These are phyloP conservation scores for Rhododendron griersonianum DNA, from an alignment of 148 eudicot species.

Conservation along the genomic window DNA sequence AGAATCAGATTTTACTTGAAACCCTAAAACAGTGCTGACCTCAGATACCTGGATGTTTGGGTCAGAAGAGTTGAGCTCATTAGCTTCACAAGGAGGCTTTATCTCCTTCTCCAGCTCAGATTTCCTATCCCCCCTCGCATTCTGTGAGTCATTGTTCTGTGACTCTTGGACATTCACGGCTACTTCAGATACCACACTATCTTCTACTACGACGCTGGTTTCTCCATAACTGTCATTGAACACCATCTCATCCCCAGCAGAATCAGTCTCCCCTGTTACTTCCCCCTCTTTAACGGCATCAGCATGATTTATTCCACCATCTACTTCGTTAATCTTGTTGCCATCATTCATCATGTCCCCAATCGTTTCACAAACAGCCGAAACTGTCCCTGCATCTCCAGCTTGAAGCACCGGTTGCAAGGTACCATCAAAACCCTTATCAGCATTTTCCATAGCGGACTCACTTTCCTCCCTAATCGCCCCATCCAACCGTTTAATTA, in stretches of 20 bases:
- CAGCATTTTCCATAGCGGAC: slow-evolving; percentile 16
- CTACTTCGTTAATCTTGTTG: slow-evolving; percentile 7
- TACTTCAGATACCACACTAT: slow-evolving; percentile 25
- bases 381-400: slow-evolving; percentile 12
- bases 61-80: slow-evolving; percentile 47
- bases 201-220: slow-evolving; percentile 18
- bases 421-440: slow-evolving; percentile 18
- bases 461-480: slow-evolving; percentile 57
- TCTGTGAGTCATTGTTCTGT: slow-evolving; percentile 16
- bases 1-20: slow-evolving; percentile 81
- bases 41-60: slow-evolving; percentile 85
- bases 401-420: slow-evolving; percentile 19
- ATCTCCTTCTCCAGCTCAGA: slow-evolving; percentile 18
- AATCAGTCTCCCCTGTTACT: slow-evolving; percentile 16
- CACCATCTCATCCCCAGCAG: slow-evolving; percentile 19
- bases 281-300: slow-evolving; percentile 18
- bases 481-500: slow-evolving; percentile 64
- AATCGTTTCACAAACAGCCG: slow-evolving; percentile 13
- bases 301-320: slow-evolving; percentile 16
- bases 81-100: slow-evolving; percentile 40
- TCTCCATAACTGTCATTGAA: slow-evolving; percentile 23
- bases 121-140: background rate
- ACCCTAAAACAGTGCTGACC: slow-evolving; percentile 85
- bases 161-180: slow-evolving; percentile 18
- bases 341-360: slow-evolving; percentile 13